Evolutionary conservation across 108 stramenopile genomes (phyloP).

Genomic region (Cyclotella atomus): DNA sequence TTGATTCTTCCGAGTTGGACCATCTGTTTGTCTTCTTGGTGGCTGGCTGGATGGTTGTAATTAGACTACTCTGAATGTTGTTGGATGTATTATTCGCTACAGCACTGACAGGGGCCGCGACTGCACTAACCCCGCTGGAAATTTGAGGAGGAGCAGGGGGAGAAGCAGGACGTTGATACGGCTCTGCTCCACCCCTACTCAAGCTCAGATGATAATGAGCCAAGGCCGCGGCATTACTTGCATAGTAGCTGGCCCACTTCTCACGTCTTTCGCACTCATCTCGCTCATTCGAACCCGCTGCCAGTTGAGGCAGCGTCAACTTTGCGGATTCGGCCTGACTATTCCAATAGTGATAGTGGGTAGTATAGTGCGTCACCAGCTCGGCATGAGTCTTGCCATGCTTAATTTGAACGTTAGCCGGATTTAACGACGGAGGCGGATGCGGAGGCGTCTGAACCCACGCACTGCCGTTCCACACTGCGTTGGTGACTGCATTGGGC

Average conservation of each 20-base stretch:
- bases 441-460: constrained; percentile 5
- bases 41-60: constrained; percentile 12
- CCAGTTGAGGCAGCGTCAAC: background rate
- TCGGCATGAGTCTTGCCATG: constrained; percentile 42
- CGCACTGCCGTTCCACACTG: constrained; percentile 7
- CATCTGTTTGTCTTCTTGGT: constrained; percentile 28
- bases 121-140: constrained; percentile 13
- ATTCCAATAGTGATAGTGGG: constrained; percentile 70
- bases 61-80: constrained; percentile 9
- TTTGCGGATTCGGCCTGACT: constrained; percentile 27
- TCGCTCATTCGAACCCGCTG: constrained; percentile 8
- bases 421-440: background rate
- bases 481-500: background rate
- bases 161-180: constrained; percentile 43
- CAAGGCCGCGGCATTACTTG: constrained; percentile 55
- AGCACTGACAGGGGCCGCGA: constrained; percentile 10
- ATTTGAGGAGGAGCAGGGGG: constrained; percentile 60
- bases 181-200: constrained; percentile 40
- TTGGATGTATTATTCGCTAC: constrained; percentile 38
- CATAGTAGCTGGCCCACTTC: constrained; percentile 72
- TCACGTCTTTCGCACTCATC: constrained; percentile 33
- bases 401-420: constrained; percentile 9
- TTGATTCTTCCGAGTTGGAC: constrained; percentile 10
- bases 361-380: constrained; percentile 50
- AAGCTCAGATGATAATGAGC: constrained; percentile 66